Evolutionary conservation across 768 basidiomycete species (phyloP).

Genomic region (Pholiota molesta): DNA sequence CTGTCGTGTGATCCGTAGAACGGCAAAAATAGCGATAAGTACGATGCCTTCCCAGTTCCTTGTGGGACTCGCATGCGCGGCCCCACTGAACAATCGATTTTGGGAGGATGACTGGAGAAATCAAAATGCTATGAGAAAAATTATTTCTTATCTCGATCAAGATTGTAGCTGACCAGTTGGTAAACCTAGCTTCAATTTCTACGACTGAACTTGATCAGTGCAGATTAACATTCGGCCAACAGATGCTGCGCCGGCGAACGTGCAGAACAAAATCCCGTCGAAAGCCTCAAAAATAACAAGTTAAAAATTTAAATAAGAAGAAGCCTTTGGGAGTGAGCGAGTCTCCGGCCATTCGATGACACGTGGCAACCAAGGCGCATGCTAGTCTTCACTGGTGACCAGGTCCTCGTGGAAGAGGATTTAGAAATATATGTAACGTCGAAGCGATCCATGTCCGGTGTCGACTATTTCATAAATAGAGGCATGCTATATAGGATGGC

Average conservation of each 20-base stretch:
- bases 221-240: background rate
- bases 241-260: background rate
- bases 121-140: background rate
- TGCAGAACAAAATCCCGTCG: background rate
- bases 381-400: background rate
- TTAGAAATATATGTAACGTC: background rate
- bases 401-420: background rate
- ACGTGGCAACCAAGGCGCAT: background rate
- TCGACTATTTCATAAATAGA: too few relatives aligned
- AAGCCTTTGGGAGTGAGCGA: background rate
- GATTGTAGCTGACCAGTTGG: background rate
- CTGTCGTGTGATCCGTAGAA: constrained; percentile 6
- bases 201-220: background rate
- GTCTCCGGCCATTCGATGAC: background rate
- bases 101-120: background rate
- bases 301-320: background rate
- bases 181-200: background rate
- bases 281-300: background rate
- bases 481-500: too few relatives aligned
- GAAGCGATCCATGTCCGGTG: too few relatives aligned
- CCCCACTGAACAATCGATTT: background rate
- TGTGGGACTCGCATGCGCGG: background rate
- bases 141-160: background rate
- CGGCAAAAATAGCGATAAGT: background rate
- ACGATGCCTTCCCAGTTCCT: background rate